Evolutionary conservation across 306 rosid species (phyloP).

Genomic region (Lathyrus sativus): DNA sequence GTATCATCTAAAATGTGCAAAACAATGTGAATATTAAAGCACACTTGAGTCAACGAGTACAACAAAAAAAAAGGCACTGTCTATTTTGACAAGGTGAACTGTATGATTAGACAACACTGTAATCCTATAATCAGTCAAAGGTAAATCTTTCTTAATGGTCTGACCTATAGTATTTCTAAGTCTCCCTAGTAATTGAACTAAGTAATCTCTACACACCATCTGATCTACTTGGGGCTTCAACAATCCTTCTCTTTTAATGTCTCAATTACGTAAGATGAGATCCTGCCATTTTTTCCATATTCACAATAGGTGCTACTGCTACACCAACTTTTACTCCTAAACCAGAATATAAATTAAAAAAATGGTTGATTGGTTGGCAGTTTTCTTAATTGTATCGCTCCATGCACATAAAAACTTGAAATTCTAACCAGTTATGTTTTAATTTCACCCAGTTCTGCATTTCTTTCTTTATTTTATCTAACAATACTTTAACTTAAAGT

Average conservation of each 20-base stretch:
- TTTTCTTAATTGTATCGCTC: no score
- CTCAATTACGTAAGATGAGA: not conserved
- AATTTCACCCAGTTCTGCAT: constrained; percentile 1
- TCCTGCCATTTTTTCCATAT: not conserved
- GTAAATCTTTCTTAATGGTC: no score
- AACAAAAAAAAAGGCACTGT: not conserved
- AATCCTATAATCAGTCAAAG: no score
- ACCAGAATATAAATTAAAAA: no score
- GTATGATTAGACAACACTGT: not conserved
- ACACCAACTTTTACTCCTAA: no score
- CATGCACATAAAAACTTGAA: constrained; percentile 11
- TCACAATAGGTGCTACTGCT: not conserved
- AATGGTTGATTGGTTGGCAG: no score
- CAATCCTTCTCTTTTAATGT: not conserved
- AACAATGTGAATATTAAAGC: constrained; percentile 3
- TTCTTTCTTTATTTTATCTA: no score
- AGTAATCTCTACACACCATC: no score
- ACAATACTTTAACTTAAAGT: no score
- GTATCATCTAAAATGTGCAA: constrained; percentile 19
- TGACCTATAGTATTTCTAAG: no score
- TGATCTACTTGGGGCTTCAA: no score
- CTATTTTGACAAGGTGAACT: not conserved
- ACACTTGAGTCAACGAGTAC: constrained; percentile 7
- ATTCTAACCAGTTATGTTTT: not conserved
- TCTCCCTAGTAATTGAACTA: no score